Evolutionary conservation across 2,329 filamentous ascomycete species (phyloP), one percentile per base, ranked within the genome.

Genomic region (Nemania sp.): DNA sequence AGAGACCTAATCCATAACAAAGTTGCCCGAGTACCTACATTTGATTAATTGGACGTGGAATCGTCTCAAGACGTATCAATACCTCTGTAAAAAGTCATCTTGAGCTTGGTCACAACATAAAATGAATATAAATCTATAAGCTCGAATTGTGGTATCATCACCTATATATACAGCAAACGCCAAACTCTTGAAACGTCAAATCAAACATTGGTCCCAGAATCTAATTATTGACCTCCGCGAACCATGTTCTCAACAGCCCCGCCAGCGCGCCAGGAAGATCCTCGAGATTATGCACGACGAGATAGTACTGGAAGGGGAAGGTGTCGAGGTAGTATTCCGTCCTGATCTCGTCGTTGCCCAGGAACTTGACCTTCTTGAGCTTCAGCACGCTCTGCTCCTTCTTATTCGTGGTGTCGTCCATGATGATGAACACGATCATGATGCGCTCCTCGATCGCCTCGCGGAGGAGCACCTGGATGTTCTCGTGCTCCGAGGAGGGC

Each of bases 391-490:
- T 90, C 52, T 80, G 77, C 67, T 81, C 80, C 65, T 81, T 79
- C 42, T 69, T 69, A 40, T 65, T 75, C 67, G 74, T 75, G 66
- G 77, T 79, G 68, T 86, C 83, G 79, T 99, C 95, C 72, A 99
- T 92, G 70, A 99, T 90, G 69, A 99, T 91, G 75, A 99, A 99
- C 5, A 99, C 94, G 65, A 98, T 88, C 91, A 99, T 97, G 73
- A 99, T 96, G 15, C 92, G 84, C 77, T 97, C 91, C 75, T 97
- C 93, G 71, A 92, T 87, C 1, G 95, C 94, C 76, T 94, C 89
- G 10, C 95, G 84, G 11, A 99, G 87, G 20, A 98, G 82, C 5
- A 91, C 82, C 15, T 90, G 85, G 67, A 99, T 93, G 5, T 86
- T 83, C 17, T 92, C 91, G 74, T 98, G 94, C 49, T 93, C 89